phyloP scores from a whole-genome alignment of 768 basidiomycete genomes.

The Boletales sp. region DNA sequence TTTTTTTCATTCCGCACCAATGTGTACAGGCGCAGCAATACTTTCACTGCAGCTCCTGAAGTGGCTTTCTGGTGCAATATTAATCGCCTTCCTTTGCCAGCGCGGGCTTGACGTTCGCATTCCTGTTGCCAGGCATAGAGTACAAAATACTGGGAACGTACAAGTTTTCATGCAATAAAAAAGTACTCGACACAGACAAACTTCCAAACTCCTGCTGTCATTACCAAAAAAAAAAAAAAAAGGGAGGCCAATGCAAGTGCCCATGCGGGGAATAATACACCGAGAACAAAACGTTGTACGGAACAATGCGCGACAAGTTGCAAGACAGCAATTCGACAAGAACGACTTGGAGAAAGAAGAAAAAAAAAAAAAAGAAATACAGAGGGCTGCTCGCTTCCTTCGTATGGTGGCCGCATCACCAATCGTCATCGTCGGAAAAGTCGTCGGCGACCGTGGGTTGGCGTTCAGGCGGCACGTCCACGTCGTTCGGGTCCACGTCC shows the following conservation, averaged over 20 bases:
- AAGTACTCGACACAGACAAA: no score
- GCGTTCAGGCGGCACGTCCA: background rate
- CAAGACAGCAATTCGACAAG: background rate
- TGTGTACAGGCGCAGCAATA: constrained; percentile 32
- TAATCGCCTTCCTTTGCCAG: constrained; percentile 11
- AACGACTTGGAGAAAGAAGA: background rate
- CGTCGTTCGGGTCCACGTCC: constrained; percentile 11
- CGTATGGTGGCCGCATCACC: constrained; percentile 7
- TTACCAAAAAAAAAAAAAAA: no score
- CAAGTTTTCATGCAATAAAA: background rate
- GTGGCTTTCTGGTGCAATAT: constrained; percentile 29
- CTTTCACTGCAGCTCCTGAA: constrained; percentile 30
- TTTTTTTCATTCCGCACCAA: constrained; percentile 18
- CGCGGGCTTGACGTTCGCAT: background rate
- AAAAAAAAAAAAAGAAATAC: no score
- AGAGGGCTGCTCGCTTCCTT: no score
- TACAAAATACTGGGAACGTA: constrained; percentile 8
- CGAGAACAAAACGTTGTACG: no score
- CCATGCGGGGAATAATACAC: no score
- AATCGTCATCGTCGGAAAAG: constrained; percentile 28
- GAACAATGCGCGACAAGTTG: no score
- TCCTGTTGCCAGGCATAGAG: constrained; percentile 7
- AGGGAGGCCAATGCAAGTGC: no score
- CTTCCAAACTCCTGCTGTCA: no score
- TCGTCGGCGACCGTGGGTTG: constrained; percentile 14